These are phyloP conservation scores for Geoglossum glabrum DNA, from an alignment of 495 filamentous ascomycete genomes.

Conservation along the genomic window DNA sequence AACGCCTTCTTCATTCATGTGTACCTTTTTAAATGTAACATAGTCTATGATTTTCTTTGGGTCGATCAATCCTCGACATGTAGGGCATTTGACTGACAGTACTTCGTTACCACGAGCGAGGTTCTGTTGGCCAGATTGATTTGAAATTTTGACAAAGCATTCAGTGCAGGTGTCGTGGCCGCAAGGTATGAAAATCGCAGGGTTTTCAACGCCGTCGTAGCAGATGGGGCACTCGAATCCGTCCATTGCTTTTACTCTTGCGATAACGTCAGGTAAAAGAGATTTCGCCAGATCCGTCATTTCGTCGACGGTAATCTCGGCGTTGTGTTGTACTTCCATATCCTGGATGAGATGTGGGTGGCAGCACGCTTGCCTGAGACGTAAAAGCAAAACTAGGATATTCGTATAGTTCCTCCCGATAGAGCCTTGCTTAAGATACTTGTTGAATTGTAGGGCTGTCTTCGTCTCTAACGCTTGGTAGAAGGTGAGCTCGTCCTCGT, in stretches of 20 bases:
- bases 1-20: constrained; percentile 28
- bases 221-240: constrained; percentile 60
- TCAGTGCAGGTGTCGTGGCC: constrained; percentile 66
- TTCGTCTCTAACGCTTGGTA: constrained; percentile 52
- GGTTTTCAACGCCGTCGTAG: constrained; percentile 52
- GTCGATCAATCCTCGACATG: constrained; percentile 46
- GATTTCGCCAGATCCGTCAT: constrained; percentile 45
- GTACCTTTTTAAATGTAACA: constrained; percentile 50
- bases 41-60: constrained; percentile 53
- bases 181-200: constrained; percentile 66
- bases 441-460: constrained; percentile 54
- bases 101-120: constrained; percentile 38
- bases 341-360: constrained; percentile 82
- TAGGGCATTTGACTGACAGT: constrained; percentile 43
- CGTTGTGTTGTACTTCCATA: constrained; percentile 31
- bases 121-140: constrained; percentile 27
- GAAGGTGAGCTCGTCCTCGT: constrained; percentile 45
- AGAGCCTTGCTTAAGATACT: constrained; percentile 48
- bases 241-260: constrained; percentile 40
- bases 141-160: constrained; percentile 56
- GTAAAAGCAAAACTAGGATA: constrained; percentile 67
- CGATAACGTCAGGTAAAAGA: constrained; percentile 39
- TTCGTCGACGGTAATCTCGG: constrained; percentile 28
- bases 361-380: constrained; percentile 80
- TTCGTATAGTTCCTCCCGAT: constrained; percentile 65